Percentiles rank a stretch among this genome's conserved stretches.
Evolutionary conservation across 305 asterid species (phyloP).

Genomic region (Fraxinus angustifolia): DNA sequence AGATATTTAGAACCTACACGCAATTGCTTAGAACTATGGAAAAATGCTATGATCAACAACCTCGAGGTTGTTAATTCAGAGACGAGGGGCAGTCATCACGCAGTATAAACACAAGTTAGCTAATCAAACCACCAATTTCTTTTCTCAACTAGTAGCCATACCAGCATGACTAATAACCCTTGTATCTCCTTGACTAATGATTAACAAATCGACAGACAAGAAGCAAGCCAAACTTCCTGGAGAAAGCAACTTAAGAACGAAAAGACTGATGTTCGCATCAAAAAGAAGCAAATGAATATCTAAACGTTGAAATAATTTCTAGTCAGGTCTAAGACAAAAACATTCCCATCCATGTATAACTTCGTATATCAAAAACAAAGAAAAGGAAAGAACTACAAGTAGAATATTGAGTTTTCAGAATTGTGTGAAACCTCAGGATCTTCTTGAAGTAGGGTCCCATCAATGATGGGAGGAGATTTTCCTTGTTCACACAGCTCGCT

Average conservation of each 20-base stretch:
- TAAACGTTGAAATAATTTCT: background rate
- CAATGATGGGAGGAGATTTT: constrained; percentile 64
- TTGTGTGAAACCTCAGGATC: constrained; percentile 61
- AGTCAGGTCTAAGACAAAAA: background rate
- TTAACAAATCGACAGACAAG: background rate
- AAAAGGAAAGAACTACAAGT: constrained; percentile 8
- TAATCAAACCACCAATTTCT: background rate
- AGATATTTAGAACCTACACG: background rate
- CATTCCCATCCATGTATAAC: background rate
- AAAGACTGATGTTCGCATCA: background rate
- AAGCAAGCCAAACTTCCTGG: background rate
- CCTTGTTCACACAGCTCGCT: constrained; percentile 58
- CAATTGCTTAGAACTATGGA: background rate
- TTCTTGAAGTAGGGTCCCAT: constrained; percentile 60
- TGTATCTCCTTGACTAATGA: background rate
- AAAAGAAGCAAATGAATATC: background rate
- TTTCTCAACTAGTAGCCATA: background rate
- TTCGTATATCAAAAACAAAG: background rate
- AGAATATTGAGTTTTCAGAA: constrained; percentile 15
- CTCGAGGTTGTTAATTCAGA: background rate
- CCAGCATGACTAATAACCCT: background rate
- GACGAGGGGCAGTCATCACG: background rate
- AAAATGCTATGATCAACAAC: background rate
- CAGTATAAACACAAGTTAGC: background rate
- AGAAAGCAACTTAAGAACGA: background rate